Percentiles rank a stretch among this genome's conserved stretches.
These are phyloP conservation scores for Platismatia glauca DNA, from an alignment of 495 filamentous ascomycete genomes.

Conservation along the genomic window DNA sequence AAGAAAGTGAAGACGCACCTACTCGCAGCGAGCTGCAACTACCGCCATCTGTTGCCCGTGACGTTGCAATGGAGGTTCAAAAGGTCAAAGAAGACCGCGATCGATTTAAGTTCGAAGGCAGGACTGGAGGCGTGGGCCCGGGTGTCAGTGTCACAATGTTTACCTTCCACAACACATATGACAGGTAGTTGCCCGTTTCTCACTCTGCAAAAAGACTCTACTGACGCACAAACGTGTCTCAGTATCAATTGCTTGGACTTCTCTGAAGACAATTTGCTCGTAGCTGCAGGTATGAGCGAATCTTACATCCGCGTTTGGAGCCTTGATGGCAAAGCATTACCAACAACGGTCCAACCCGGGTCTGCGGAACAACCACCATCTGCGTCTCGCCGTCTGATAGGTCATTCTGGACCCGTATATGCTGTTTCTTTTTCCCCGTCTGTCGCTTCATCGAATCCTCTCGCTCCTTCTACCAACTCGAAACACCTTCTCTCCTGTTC, in stretches of 20 bases:
- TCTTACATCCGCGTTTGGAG: slow-evolving; percentile 94
- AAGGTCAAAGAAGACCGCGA: slow-evolving; percentile 92
- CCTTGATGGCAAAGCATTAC: slow-evolving; percentile 61
- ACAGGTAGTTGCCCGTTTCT: slow-evolving; percentile 53
- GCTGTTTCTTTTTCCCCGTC: slow-evolving; percentile 83
- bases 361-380: slow-evolving; percentile 30
- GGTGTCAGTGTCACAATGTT: slow-evolving; percentile 87
- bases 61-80: slow-evolving; percentile 88
- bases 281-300: slow-evolving; percentile 79
- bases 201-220: background rate
- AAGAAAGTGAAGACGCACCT: slow-evolving; percentile 77
- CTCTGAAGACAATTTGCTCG: slow-evolving; percentile 74
- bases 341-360: slow-evolving; percentile 34
- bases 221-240: slow-evolving; percentile 4
- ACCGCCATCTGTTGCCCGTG: slow-evolving; percentile 74
- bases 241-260: slow-evolving; percentile 91
- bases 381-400: slow-evolving; percentile 75
- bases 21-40: slow-evolving; percentile 68
- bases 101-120: slow-evolving; percentile 70
- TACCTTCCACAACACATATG: slow-evolving; percentile 92
- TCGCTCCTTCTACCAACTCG: slow-evolving; percentile 52
- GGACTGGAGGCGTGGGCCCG: slow-evolving; percentile 70
- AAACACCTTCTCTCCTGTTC: slow-evolving; percentile 79
- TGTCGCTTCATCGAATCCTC: slow-evolving; percentile 37
- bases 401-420: slow-evolving; percentile 84